Conservation (phyloP, 2,329 filamentous ascomycete species). For the Verticillium klebahnii region DNA sequence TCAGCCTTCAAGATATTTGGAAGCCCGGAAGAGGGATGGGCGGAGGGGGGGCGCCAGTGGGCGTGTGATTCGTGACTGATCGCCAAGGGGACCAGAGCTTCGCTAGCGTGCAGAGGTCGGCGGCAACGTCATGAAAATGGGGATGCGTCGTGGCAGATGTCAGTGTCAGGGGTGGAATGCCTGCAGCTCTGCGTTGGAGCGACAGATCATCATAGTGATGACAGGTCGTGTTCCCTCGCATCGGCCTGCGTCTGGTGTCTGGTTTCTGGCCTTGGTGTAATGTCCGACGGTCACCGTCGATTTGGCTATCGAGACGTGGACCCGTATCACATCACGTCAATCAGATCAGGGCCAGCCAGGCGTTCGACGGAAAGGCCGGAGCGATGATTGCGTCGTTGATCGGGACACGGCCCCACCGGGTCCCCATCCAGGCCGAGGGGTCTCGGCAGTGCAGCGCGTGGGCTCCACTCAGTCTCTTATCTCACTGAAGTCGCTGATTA, state of each 20-base stretch:
- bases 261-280: no score
- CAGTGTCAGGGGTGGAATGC: background rate
- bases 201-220: background rate
- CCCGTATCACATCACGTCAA: no score
- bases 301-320: no score
- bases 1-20: background rate
- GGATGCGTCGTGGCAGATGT: background rate
- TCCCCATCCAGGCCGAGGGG: background rate
- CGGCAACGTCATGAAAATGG: background rate
- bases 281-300: no score
- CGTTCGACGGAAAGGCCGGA: background rate
- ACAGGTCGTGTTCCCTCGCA: background rate
- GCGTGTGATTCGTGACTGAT: background rate
- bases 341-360: no score
- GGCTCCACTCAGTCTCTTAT: background rate
- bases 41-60: background rate
- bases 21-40: background rate
- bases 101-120: background rate
- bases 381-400: background rate
- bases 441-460: background rate
- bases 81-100: background rate
- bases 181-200: background rate
- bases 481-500: background rate
- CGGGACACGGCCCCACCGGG: background rate
- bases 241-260: background rate